Evolutionary conservation across 1,284 basidiomycete species (phyloP).

Genomic region (Sporisorium reilianum): DNA sequence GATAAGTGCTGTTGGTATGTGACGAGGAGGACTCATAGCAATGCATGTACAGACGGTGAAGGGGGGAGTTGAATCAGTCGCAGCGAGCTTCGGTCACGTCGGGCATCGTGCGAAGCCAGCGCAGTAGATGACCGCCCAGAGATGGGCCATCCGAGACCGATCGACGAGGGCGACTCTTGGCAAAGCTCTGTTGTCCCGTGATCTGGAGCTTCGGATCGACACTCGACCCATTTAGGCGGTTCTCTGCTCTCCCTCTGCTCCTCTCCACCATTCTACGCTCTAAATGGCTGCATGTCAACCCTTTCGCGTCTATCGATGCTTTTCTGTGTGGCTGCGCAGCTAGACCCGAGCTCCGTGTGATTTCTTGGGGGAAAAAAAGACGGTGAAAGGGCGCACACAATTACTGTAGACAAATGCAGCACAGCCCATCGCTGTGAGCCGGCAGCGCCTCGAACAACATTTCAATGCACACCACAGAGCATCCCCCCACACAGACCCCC

Average conservation of each 20-base stretch:
- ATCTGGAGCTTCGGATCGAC: constrained; percentile 1
- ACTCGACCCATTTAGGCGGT: no score
- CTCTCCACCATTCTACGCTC: background rate
- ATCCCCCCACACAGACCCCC: no score
- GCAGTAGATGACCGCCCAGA: background rate
- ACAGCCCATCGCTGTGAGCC: constrained; percentile 4
- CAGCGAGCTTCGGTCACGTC: background rate
- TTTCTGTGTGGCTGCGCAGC: no score
- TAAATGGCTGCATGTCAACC: background rate
- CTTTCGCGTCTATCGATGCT: background rate
- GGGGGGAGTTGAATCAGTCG: no score
- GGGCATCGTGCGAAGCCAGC: background rate
- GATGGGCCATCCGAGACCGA: constrained; percentile 4
- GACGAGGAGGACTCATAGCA: background rate
- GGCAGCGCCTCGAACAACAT: no score
- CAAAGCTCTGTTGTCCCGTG: background rate
- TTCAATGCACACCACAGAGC: no score
- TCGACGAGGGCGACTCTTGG: constrained; percentile 8
- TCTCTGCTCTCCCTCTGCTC: no score
- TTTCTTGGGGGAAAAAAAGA: background rate
- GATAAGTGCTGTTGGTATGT: no score
- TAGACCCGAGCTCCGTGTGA: background rate
- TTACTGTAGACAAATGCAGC: background rate
- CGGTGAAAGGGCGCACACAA: background rate
- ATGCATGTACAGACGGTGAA: background rate